Percentiles rank a stretch among this genome's conserved stretches.
These are phyloP conservation scores for Pilaira anomala DNA, from an alignment of 192 early-diverging fungal species.

Conservation along the genomic window DNA sequence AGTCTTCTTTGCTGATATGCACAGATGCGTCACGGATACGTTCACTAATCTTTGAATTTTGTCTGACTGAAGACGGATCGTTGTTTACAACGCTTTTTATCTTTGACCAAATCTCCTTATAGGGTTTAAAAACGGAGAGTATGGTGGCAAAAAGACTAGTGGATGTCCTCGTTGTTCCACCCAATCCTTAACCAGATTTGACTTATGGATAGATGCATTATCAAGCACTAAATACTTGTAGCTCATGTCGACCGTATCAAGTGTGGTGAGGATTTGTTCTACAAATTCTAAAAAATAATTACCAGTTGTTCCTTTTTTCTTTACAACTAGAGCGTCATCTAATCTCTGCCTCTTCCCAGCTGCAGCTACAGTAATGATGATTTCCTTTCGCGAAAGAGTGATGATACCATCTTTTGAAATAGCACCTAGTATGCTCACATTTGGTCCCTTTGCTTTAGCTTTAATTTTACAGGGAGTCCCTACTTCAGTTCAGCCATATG, in stretches of 20 bases:
- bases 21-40: conserved; percentile 13
- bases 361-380: not conserved
- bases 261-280: conserved; percentile 4
- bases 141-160: conserved; percentile 4
- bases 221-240: conserved; percentile 23
- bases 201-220: conserved; percentile 22
- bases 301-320: conserved; percentile 1
- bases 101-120: conserved; percentile 36
- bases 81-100: conserved; percentile 19
- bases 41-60: conserved; percentile 3
- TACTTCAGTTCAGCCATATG: conserved; percentile 7
- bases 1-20: conserved; percentile 18
- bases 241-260: conserved; percentile 13
- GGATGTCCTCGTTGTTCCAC: conserved; percentile 14
- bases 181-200: conserved; percentile 3
- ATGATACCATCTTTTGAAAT: conserved; percentile 19
- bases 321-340: not conserved
- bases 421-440: conserved; percentile 17
- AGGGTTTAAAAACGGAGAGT: conserved; percentile 24
- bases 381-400: conserved; percentile 6
- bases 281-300: conserved; percentile 2
- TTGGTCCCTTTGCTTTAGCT: conserved; percentile 16
- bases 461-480: conserved; percentile 10
- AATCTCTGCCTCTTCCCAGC: not conserved
- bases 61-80: conserved; percentile 12